Base-by-base conservation (phyloP, 2,329 filamentous ascomycete genomes). In the Aaosphaeria arxii region DNA sequence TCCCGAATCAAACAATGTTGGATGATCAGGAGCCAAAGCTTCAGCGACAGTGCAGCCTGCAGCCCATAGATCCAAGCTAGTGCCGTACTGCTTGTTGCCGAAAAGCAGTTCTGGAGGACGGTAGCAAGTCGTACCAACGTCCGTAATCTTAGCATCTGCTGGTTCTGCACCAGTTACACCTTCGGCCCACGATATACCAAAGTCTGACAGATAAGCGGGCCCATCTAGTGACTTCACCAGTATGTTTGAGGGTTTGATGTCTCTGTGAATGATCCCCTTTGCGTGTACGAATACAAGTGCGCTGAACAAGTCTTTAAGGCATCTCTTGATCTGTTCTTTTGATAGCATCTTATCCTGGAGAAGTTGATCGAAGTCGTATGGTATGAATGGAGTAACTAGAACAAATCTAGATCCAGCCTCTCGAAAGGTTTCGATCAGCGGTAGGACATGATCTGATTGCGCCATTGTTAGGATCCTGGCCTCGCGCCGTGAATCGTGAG, bases 121-220 rank as follows among this genome's bases (percentile, higher is more conserved):
- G 71, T 99, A 99, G 43, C 88, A 83, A 0, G 91, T 92, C 1
- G 92, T 97, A 33, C 94, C 94, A 29, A 99, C 88, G 66, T 99
- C 95, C 6, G 94, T 86, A 45, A 96, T 87, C 71, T 97, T 97
- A 46, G 77, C 62, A 46, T 82, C 67, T 6, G 75, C 63, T 1
- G 83, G 76, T 65, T 99, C 94, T 11, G 81, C 79, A 4, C 73
- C 71, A 5, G 70, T 55, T 24, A 76, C 71, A 7, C 77, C 69
- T 3, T 86, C 81, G 56, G 86, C 84, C 91, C 91, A 96, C 6
- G 91, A 84, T 36, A 94, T 95, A 44, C 94, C 92, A 72, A 99
- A 97, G 69, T 99, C 94, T 33, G 89, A 84, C 2, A 99, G 78
- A 57, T 85, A 88, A 4, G 88, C 89, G 4, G 89, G 87, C 0